A percentile compares a stretch with the other conserved stretches of the same genome.
Conservation (phyloP, 345 rosid genomes). For the Eucalyptus victrix region DNA sequence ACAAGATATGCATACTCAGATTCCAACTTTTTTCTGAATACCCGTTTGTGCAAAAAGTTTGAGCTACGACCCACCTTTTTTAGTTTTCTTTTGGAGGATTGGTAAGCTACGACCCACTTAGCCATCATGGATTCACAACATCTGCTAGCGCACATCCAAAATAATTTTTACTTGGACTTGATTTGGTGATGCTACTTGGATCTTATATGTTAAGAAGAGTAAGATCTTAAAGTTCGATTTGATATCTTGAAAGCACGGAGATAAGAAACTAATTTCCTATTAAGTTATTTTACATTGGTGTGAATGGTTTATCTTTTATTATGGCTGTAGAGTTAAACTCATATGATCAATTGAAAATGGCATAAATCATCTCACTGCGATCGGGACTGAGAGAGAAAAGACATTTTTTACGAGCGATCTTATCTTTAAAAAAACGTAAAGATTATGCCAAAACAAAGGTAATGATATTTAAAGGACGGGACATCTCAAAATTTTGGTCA, state of each 20-base stretch:
- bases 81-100: too few species aligned
- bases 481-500: not conserved
- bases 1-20: not conserved
- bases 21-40: too few species aligned
- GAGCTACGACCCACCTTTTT: too few species aligned
- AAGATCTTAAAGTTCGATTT: not conserved
- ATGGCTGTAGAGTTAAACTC: not conserved
- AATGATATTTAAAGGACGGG: not conserved
- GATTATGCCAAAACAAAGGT: not conserved
- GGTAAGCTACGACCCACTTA: not conserved
- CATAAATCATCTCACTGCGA: rapidly evolving
- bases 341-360: not conserved
- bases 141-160: not conserved
- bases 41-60: too few species aligned
- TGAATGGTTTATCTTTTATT: not conserved
- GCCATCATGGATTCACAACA: not conserved
- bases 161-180: not conserved
- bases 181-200: not conserved
- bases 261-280: not conserved
- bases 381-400: rapidly evolving
- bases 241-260: not conserved
- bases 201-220: not conserved
- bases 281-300: not conserved
- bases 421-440: not conserved
- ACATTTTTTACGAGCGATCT: not conserved